Evolutionary conservation across 202 grass and related monocot species (phyloP).

Genomic region (Brachypodium distachyon): DNA sequence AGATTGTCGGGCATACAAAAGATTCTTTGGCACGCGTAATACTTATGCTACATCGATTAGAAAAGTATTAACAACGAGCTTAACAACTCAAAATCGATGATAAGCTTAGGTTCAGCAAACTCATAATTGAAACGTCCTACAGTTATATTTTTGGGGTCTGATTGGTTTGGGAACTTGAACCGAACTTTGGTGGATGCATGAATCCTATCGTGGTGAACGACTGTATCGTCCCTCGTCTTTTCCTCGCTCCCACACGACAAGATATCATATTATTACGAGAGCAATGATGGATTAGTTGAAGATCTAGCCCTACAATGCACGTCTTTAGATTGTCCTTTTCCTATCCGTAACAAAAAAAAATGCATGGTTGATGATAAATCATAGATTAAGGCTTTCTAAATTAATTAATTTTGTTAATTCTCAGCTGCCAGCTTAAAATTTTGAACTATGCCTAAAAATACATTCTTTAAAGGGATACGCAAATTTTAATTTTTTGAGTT

Average conservation of each 20-base stretch:
- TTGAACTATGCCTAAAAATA: no score
- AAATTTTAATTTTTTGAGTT: no score
- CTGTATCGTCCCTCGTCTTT: background rate
- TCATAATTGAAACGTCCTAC: background rate
- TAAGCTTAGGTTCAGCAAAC: constrained; percentile 1
- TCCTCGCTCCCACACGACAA: constrained; percentile 4
- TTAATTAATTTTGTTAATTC: no score
- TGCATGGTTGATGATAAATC: background rate
- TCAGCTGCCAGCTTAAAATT: no score
- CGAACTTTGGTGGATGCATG: constrained; percentile 24
- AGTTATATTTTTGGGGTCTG: constrained; percentile 1
- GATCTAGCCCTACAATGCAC: background rate
- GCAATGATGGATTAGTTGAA: constrained; percentile 20
- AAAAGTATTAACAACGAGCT: background rate
- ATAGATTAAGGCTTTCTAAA: background rate
- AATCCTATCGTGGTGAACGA: constrained; percentile 8
- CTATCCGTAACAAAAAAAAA: background rate
- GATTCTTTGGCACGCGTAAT: background rate
- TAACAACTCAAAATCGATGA: background rate
- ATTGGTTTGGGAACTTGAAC: constrained; percentile 40
- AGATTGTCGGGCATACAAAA: background rate
- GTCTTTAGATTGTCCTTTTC: background rate
- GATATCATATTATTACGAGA: constrained; percentile 24
- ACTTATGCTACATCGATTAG: background rate
- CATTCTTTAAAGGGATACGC: no score